Conservation (phyloP, 139 green algal species). For the Chlamydomonas eustigma region DNA sequence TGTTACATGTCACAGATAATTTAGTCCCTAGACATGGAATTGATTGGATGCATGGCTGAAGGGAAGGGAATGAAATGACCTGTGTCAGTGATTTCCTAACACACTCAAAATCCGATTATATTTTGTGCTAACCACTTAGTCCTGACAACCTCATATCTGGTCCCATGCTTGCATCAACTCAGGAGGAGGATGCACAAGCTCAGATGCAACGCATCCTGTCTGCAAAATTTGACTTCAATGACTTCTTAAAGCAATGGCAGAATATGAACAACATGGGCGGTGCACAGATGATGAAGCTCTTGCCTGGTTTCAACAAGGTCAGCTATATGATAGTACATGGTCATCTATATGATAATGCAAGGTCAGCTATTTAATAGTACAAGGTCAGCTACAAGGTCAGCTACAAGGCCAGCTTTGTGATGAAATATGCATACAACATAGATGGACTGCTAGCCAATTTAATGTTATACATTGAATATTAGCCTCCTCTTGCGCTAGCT, state of each 20-base stretch:
- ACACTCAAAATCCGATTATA: no score
- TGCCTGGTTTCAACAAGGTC: slow-evolving; percentile 81
- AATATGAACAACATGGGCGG: slow-evolving; percentile 91
- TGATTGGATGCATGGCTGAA: neutral
- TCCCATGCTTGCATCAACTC: neutral
- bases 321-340: no score
- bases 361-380: no score
- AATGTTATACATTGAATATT: no score
- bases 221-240: slow-evolving; percentile 99
- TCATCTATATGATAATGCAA: no score
- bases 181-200: neutral
- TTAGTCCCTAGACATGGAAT: neutral
- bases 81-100: neutral
- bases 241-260: slow-evolving; percentile 95
- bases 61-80: neutral
- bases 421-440: no score
- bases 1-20: neutral
- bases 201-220: slow-evolving; percentile 58
- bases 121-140: neutral
- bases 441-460: no score
- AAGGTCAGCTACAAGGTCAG: no score
- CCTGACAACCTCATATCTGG: slow-evolving; percentile 23
- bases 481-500: no score
- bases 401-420: no score
- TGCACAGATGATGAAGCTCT: slow-evolving; percentile 89